Evolutionary conservation across 2,329 filamentous ascomycete species (phyloP), one percentile per base, ranked within the genome.

Genomic region (Alternaria gansuensis): DNA sequence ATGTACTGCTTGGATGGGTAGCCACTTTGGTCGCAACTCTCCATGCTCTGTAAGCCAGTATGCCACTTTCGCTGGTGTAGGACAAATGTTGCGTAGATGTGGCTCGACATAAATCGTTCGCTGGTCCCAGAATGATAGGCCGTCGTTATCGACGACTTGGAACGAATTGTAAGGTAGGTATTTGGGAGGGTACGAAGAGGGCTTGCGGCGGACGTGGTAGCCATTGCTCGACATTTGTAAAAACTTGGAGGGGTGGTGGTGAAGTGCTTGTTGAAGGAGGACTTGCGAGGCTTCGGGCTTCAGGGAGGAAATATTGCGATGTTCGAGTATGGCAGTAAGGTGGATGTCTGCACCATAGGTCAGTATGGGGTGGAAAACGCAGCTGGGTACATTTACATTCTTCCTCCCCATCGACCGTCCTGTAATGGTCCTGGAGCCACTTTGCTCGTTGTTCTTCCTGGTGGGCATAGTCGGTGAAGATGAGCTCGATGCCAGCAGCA

Each of bases 31-130:
- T 40, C 64, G 66, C 23, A 76, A 17, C 13, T 69, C 54, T 10
- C 73, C 74, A 43, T 75, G 64, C 33, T 69, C 52, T 37, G 67
- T 58, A n/a, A 77, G 62, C 70, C 70, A 75, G 21, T 72, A 60
- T 29, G 74, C 69, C 2, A 77, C 63, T 43, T 62, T 71, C 2
- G 72, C 72, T 2, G 72, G 74, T 31, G 65, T 72, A 39, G 71
- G 69, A 49, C 70, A 75, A 7, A 76, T 60, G 33, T 67, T 67
- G 28, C 69, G 70, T 8, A 68, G 45, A 52, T 76, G 75, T n/a
- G 75, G 74, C 48, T 77, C 75, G 28, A 77, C 71, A 40, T 77
- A 77, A 39, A 77, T 72, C 17, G 74, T 76, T 4, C 73, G 73
- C 53, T 75, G 64, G 36, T 77, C 73, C 75, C 75, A 77, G 57